Conservation (phyloP, 176 grass and related monocot species). For the Lolium perenne region DNA sequence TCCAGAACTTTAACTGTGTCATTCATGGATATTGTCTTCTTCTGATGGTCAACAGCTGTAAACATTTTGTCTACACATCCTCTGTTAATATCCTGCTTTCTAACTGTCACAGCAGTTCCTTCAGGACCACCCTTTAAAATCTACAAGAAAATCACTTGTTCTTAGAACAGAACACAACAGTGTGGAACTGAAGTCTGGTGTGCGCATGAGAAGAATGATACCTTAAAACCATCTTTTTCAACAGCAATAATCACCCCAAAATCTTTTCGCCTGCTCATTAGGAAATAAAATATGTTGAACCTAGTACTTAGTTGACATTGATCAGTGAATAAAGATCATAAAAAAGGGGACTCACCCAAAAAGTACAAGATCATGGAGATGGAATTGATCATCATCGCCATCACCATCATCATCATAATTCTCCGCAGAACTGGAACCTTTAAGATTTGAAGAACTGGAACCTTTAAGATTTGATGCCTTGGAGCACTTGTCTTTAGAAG, state of each 20-base stretch:
- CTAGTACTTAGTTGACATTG: background rate
- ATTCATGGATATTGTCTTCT: constrained; percentile 79
- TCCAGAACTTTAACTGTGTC: constrained; percentile 78
- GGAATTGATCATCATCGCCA: constrained; percentile 41
- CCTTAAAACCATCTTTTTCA: constrained; percentile 91
- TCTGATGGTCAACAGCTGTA: constrained; percentile 79
- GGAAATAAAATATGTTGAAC: constrained; percentile 40
- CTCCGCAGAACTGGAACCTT: constrained; percentile 59
- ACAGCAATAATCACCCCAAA: constrained; percentile 84
- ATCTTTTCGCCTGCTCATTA: constrained; percentile 73
- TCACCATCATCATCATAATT: constrained; percentile 50
- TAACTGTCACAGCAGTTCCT: constrained; percentile 65
- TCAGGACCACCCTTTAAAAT: constrained; percentile 82
- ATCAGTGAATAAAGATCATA: constrained; percentile 26
- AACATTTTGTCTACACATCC: constrained; percentile 92
- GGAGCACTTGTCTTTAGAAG: constrained; percentile 49
- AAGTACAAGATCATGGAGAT: constrained; percentile 91
- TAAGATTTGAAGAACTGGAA: constrained; percentile 65
- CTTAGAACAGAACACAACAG: constrained; percentile 33
- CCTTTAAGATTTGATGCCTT: constrained; percentile 69
- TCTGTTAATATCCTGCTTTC: constrained; percentile 78
- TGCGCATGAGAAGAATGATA: constrained; percentile 35
- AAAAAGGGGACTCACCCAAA: constrained; percentile 70
- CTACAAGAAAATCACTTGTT: constrained; percentile 46
- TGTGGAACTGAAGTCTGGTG: background rate